These are phyloP conservation scores for Yamadazyma sp. DNA, from an alignment of 805 yeast species.

Conservation along the genomic window DNA sequence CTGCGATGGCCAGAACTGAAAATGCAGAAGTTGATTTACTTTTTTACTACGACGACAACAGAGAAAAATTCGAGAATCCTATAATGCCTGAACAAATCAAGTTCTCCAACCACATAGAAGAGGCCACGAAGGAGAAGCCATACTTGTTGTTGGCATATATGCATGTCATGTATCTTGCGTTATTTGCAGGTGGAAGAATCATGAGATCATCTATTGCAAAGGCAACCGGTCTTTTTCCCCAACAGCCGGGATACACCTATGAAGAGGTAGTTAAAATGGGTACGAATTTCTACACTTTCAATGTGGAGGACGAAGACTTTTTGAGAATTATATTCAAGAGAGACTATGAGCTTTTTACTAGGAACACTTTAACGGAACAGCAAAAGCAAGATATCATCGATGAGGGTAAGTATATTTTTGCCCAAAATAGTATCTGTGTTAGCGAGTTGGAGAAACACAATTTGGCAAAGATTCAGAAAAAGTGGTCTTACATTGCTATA, in stretches of 20 bases:
- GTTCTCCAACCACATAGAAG: constrained; percentile 59
- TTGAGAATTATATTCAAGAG: constrained; percentile 68
- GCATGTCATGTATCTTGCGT: constrained; percentile 81
- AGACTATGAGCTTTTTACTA: constrained; percentile 74
- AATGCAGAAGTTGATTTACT: constrained; percentile 60
- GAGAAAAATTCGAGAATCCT: constrained; percentile 56
- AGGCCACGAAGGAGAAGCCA: constrained; percentile 60
- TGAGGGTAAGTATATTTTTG: constrained; percentile 65
- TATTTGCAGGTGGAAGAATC: constrained; percentile 83
- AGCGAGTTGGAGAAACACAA: constrained; percentile 69
- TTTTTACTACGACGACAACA: constrained; percentile 60
- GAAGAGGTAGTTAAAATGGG: constrained; percentile 62
- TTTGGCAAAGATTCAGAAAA: constrained; percentile 52
- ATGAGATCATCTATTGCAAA: constrained; percentile 65
- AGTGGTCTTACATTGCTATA: constrained; percentile 52
- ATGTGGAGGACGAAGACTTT: constrained; percentile 63
- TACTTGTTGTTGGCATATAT: constrained; percentile 73
- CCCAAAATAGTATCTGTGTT: constrained; percentile 58
- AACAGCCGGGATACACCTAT: constrained; percentile 62
- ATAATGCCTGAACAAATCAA: constrained; percentile 60
- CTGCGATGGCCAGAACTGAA: constrained; percentile 63
- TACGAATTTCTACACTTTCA: constrained; percentile 70
- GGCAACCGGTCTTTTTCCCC: constrained; percentile 74
- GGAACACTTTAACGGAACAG: constrained; percentile 65
- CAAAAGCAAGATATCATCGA: constrained; percentile 70